Evolutionary conservation across 2,329 filamentous ascomycete genomes (phyloP).

Genomic region (Aureobasidium pullulans): DNA sequence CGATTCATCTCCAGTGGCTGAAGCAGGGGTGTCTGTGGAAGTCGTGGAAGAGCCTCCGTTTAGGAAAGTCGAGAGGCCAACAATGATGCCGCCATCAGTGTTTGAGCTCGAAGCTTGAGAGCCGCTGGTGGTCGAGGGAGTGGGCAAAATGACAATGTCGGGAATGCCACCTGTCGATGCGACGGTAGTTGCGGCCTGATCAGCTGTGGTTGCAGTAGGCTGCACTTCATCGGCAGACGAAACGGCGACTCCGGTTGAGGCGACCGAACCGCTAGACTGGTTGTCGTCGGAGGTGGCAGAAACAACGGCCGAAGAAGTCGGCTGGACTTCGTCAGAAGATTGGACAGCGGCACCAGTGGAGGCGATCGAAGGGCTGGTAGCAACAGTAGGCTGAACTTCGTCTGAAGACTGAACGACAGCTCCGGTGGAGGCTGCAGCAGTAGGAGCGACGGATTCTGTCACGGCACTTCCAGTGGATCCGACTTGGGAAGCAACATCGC

Average conservation of each 20-base stretch:
- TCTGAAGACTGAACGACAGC: background rate
- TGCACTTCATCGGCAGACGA: background rate
- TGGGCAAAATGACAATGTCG: constrained; percentile 21
- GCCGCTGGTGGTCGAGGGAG: constrained; percentile 9
- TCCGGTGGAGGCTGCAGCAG: constrained; percentile 1
- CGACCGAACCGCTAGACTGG: background rate
- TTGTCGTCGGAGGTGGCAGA: background rate
- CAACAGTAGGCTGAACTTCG: background rate
- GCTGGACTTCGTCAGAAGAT: constrained; percentile 1
- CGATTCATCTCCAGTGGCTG: background rate
- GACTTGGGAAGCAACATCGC: background rate
- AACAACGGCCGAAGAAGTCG: background rate
- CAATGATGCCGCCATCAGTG: constrained; percentile 23
- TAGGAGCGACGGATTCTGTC: background rate
- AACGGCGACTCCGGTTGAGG: constrained; percentile 3
- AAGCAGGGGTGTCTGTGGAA: constrained; percentile 3
- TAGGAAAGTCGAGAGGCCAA: constrained; percentile 27
- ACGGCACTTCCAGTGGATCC: constrained; percentile 6
- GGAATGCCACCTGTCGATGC: constrained; percentile 18
- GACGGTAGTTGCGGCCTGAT: background rate
- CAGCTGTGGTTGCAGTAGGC: background rate
- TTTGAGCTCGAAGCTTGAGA: constrained; percentile 6
- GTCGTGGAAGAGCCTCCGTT: constrained; percentile 15
- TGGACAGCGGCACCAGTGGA: background rate
- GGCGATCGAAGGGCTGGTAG: background rate